Conservation (phyloP, 208 protist species). For the Trypanosoma vivax region DNA sequence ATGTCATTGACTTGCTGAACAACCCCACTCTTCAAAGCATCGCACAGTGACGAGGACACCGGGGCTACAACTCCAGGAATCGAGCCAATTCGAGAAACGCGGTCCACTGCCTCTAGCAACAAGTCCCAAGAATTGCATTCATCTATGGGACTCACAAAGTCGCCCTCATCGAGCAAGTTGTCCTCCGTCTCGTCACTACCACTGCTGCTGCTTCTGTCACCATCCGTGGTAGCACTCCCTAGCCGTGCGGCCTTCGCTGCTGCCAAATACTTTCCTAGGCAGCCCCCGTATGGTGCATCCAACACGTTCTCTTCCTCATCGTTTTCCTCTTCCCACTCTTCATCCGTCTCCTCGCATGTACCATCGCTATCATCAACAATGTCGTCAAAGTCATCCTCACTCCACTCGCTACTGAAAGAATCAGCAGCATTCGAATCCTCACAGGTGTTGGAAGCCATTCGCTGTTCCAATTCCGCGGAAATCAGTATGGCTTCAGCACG, state of each 20-base stretch:
- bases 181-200: constrained; percentile 48
- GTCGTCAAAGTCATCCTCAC: constrained; percentile 19
- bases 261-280: constrained; percentile 29
- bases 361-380: constrained; percentile 24
- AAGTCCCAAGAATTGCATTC: constrained; percentile 48
- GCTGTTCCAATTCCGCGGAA: constrained; percentile 26
- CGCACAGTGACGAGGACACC: neutral
- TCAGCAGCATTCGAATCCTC: constrained; percentile 3
- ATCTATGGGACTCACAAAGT: constrained; percentile 70
- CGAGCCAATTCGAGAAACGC: too few species aligned
- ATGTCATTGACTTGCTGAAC: constrained; percentile 33
- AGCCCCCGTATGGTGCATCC: constrained; percentile 12
- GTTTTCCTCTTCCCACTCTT: constrained; percentile 7
- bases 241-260: constrained; percentile 35
- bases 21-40: constrained; percentile 26
- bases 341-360: constrained; percentile 24
- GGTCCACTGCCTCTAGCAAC: constrained; percentile 29
- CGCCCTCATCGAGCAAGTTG: constrained; percentile 64
- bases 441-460: neutral
- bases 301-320: neutral
- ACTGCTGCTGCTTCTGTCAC: constrained; percentile 14
- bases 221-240: constrained; percentile 1
- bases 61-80: too few species aligned
- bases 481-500: constrained; percentile 21
- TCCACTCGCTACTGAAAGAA: constrained; percentile 26